phyloP scores from a whole-genome alignment of 805 yeast species.

The Starmerella apicola region DNA sequence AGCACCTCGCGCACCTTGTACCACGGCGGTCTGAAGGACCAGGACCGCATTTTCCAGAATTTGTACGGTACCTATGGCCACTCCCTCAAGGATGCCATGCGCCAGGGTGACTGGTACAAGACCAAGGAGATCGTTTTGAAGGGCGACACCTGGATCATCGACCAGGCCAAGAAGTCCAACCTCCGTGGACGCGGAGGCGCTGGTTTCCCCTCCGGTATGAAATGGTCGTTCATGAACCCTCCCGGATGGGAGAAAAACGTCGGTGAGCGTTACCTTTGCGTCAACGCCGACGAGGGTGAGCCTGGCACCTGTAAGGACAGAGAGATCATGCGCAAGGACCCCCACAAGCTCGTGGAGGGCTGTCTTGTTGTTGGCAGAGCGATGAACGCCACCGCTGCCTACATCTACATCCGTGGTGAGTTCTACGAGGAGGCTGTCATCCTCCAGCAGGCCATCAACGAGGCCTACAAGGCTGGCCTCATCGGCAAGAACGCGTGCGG shows the following conservation, averaged over 20 bases:
- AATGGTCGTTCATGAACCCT: slow-evolving; percentile 91
- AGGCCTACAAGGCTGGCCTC: slow-evolving; percentile 70
- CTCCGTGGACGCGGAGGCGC: slow-evolving; percentile 91
- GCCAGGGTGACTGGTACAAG: slow-evolving; percentile 86
- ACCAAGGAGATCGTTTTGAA: slow-evolving; percentile 73
- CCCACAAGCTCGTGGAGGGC: slow-evolving; percentile 87
- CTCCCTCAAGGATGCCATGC: slow-evolving; percentile 59
- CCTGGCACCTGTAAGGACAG: slow-evolving; percentile 92
- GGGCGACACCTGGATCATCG: slow-evolving; percentile 84
- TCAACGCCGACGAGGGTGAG: slow-evolving; percentile 90
- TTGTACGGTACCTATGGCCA: slow-evolving; percentile 63
- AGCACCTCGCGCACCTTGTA: slow-evolving; percentile 21
- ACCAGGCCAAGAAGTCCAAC: slow-evolving; percentile 73
- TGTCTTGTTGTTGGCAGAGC: slow-evolving; percentile 81
- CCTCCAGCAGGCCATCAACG: slow-evolving; percentile 72
- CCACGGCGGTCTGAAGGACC: slow-evolving; percentile 68
- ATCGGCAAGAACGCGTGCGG: slow-evolving; percentile 82
- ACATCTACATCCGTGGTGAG: slow-evolving; percentile 83
- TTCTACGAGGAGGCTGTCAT: slow-evolving; percentile 68
- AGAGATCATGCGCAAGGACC: slow-evolving; percentile 82
- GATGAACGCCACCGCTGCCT: slow-evolving; percentile 88
- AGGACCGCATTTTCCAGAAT: slow-evolving; percentile 79
- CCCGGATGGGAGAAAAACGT: slow-evolving; percentile 87
- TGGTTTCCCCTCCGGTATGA: slow-evolving; percentile 82
- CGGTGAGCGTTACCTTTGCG: slow-evolving; percentile 82